Evolutionary conservation across 257 asterid genomes (phyloP).

Genomic region (Rhazya stricta): DNA sequence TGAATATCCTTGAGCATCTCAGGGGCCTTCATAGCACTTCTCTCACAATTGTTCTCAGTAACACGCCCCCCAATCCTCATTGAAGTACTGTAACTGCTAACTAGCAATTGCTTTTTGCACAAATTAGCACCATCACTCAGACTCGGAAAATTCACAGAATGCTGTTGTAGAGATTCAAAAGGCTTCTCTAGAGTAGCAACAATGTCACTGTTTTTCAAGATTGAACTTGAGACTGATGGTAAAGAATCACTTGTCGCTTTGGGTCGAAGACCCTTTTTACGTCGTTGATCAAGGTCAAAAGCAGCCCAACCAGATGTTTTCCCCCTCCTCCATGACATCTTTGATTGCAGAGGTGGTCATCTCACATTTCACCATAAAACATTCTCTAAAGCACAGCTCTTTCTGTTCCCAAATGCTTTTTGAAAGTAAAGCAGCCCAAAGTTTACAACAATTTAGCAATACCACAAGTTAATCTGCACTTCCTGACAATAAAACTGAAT

Average conservation of each 20-base stretch:
- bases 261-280: slow-evolving; percentile 35
- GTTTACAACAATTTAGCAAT: background rate
- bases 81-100: slow-evolving; percentile 11
- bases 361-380: slow-evolving; percentile 10
- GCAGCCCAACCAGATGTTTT: slow-evolving; percentile 78
- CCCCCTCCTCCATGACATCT: slow-evolving; percentile 37
- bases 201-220: slow-evolving; percentile 17
- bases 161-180: slow-evolving; percentile 47
- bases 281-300: slow-evolving; percentile 62
- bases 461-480: background rate
- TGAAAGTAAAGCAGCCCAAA: background rate
- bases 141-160: slow-evolving; percentile 36
- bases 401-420: background rate
- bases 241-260: slow-evolving; percentile 41
- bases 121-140: slow-evolving; percentile 16
- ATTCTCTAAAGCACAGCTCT: background rate
- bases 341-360: slow-evolving; percentile 30
- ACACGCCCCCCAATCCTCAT: background rate
- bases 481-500: background rate
- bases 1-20: slow-evolving; percentile 45
- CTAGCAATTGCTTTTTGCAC: slow-evolving; percentile 19
- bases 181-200: slow-evolving; percentile 38
- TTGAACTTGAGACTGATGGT: slow-evolving; percentile 44
- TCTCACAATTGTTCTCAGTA: background rate
- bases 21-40: slow-evolving; percentile 16